Evolutionary conservation across 169 alveolate species (phyloP).

Genomic region (Eimeria brunetti): DNA sequence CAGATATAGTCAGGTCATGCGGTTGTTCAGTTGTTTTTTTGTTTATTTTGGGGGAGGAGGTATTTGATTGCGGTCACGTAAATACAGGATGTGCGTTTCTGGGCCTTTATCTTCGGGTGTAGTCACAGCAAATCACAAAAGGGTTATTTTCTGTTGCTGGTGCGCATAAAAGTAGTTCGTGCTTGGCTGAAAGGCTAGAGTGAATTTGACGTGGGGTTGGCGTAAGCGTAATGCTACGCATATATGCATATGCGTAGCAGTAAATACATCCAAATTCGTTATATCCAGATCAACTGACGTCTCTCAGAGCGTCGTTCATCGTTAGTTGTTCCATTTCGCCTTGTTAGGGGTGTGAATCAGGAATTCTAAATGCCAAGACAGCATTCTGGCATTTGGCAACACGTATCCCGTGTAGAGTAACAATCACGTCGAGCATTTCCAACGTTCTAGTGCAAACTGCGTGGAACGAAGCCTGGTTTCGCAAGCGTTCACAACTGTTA

Average conservation of each 20-base stretch:
- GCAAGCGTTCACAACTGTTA: background rate
- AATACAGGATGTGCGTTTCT: background rate
- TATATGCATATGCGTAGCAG: too few species aligned
- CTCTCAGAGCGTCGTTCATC: background rate
- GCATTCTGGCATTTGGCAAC: background rate
- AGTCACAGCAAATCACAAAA: too few species aligned
- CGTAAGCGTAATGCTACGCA: too few species aligned
- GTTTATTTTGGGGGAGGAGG: background rate
- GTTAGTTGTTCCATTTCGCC: background rate
- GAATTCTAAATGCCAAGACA: background rate
- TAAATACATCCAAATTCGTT: too few species aligned
- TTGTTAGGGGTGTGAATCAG: background rate
- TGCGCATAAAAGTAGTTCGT: too few species aligned
- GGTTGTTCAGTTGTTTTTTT: background rate
- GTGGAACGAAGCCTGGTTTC: background rate
- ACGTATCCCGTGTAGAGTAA: background rate
- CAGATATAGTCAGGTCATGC: background rate
- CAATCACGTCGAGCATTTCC: background rate
- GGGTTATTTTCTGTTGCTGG: too few species aligned
- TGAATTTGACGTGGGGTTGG: too few species aligned
- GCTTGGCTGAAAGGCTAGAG: too few species aligned
- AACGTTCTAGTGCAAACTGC: background rate
- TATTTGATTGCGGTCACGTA: background rate
- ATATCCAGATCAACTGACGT: background rate
- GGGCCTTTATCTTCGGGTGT: background rate